These are phyloP conservation scores for Kodamaea arcana DNA, from an alignment of 1,139 yeast genomes.

Conservation along the genomic window DNA sequence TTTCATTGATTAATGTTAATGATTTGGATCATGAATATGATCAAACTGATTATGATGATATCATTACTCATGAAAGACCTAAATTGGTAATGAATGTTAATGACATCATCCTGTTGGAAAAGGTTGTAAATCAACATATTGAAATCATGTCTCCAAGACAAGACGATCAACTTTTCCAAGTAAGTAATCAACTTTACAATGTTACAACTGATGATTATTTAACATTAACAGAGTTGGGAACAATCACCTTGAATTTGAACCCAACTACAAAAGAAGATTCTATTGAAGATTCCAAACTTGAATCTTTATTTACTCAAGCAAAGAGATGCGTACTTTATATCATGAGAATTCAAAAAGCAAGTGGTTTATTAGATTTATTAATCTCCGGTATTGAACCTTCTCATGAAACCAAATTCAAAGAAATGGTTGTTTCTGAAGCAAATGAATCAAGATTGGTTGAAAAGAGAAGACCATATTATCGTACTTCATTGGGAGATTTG, in stretches of 20 bases:
- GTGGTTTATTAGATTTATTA: conserved; percentile 64
- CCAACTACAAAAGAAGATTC: conserved; percentile 50
- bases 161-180: conserved; percentile 55
- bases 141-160: conserved; percentile 45
- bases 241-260: conserved; percentile 39
- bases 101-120: conserved; percentile 61
- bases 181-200: conserved; percentile 33
- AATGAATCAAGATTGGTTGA: conserved; percentile 18
- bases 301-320: conserved; percentile 67
- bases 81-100: conserved; percentile 56
- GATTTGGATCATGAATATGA: conserved; percentile 60
- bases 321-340: conserved; percentile 78
- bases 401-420: conserved; percentile 62
- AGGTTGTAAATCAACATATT: conserved; percentile 50
- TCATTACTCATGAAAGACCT: conserved; percentile 66
- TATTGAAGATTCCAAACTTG: conserved; percentile 41
- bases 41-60: conserved; percentile 66
- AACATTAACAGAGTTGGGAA: conserved; percentile 39
- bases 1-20: conserved; percentile 49
- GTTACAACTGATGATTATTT: conserved; percentile 39
- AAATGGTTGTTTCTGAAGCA: conserved; percentile 49
- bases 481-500: conserved; percentile 50
- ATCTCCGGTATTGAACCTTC: conserved; percentile 65
- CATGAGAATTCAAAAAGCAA: conserved; percentile 73
- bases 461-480: conserved; percentile 33